Percentiles rank a stretch among this genome's conserved stretches.
phyloP scores from a whole-genome alignment of 2,329 filamentous ascomycete genomes.

The Colletotrichum plurivorum region DNA sequence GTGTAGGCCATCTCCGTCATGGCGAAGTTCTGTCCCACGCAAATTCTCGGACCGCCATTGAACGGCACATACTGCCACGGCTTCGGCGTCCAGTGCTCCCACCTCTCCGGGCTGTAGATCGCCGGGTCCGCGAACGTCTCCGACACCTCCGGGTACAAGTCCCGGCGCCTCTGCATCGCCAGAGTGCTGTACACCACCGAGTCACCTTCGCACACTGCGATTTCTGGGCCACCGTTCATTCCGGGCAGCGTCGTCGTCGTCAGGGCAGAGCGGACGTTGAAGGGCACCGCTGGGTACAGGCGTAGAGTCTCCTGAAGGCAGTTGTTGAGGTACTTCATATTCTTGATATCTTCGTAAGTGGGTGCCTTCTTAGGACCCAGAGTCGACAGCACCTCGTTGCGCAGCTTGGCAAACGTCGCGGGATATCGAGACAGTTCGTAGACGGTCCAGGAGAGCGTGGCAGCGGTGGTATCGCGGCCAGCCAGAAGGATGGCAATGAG shows the following conservation, averaged over 20 bases:
- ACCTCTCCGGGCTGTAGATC: constrained; percentile 64
- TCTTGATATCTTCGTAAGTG: constrained; percentile 47
- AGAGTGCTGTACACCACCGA: constrained; percentile 65
- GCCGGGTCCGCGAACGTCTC: constrained; percentile 54
- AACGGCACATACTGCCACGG: constrained; percentile 67
- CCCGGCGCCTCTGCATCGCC: constrained; percentile 64
- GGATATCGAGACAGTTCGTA: constrained; percentile 58
- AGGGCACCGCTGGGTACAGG: constrained; percentile 83
- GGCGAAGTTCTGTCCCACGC: constrained; percentile 72
- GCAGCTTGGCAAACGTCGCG: constrained; percentile 58
- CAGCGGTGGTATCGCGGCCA: constrained; percentile 69
- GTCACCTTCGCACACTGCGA: constrained; percentile 63
- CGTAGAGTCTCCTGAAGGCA: constrained; percentile 84
- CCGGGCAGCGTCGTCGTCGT: constrained; percentile 80
- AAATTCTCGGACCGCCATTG: constrained; percentile 48
- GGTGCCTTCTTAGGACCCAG: constrained; percentile 61
- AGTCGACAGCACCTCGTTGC: constrained; percentile 54
- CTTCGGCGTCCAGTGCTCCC: constrained; percentile 65
- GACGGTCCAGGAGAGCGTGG: constrained; percentile 63
- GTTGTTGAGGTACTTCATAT: constrained; percentile 84
- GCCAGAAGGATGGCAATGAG: constrained; percentile 78
- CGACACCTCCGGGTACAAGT: constrained; percentile 62
- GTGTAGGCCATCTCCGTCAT: constrained; percentile 69
- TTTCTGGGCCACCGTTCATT: constrained; percentile 47
- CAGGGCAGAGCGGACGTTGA: constrained; percentile 81